phyloP scores from a whole-genome alignment of 352 stramenopile genomes.

The Phytopythium mirpurense region DNA sequence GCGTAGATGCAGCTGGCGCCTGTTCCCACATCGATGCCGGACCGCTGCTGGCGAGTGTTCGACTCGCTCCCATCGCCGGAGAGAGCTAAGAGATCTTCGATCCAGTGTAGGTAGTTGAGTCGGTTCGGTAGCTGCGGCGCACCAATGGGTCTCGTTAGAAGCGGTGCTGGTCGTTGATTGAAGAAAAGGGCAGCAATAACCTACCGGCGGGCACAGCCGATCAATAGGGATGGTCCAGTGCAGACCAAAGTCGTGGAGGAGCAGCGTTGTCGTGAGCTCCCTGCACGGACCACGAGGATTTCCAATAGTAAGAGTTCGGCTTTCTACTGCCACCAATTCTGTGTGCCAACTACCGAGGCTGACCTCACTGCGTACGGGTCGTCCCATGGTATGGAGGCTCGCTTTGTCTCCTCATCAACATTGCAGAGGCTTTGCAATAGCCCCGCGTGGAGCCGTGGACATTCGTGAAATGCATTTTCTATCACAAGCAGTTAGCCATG shows the following conservation, averaged over 20 bases:
- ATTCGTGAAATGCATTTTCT: neutral
- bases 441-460: neutral
- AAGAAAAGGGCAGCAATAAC: conserved; percentile 13
- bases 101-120: conserved; percentile 96
- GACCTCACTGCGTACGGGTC: conserved; percentile 74
- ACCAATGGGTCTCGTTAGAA: neutral
- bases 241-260: conserved; percentile 88
- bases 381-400: conserved; percentile 61
- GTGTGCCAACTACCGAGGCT: too few relatives aligned
- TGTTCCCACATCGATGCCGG: conserved; percentile 94
- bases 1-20: conserved; percentile 95
- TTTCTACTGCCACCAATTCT: too few relatives aligned
- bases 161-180: neutral
- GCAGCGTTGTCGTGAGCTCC: conserved; percentile 90
- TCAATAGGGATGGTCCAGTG: conserved; percentile 90
- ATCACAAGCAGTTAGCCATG: too few relatives aligned
- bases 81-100: conserved; percentile 83
- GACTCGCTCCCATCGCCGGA: neutral
- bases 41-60: conserved; percentile 13
- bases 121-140: conserved; percentile 64
- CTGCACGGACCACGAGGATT: conserved; percentile 29
- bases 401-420: conserved; percentile 50
- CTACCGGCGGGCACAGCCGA: conserved; percentile 91
- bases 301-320: too few relatives aligned
- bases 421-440: conserved; percentile 40